Evolutionary conservation across 768 basidiomycete genomes (phyloP), one percentile per base, ranked within the genome.

Genomic region (Boletus sensibilis): DNA sequence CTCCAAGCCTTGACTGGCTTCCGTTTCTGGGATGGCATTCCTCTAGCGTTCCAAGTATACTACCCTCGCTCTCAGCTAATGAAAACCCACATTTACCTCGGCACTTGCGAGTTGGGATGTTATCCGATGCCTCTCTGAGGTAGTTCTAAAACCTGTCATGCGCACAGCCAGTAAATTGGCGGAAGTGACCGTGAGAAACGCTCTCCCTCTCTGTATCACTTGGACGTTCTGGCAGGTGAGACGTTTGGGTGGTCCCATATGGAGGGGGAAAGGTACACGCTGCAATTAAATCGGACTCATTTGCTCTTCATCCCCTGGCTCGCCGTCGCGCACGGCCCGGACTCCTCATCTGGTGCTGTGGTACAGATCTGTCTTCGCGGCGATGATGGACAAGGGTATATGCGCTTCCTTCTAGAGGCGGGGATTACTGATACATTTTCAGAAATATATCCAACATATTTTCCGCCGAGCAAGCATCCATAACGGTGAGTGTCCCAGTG

Each of bases 311-410:
- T 69, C 5, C 68, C 66, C 18, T 7, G 48, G 13, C 37, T 52
- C 44, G 34, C 21, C 4, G 42, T 21, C 20, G 35, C 38, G 48
- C 43, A 18, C 21, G 39, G 45, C 27, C 35, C 29, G 7, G 44
- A 31, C 40, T 25, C 45, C 12, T 27, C 43, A 3, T 12, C 57
- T 25, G 68, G 68, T 11, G 60, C 61, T 3, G 64, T 70, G 20
- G 68, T 68, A 9, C 68, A 69, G 23, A 55, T 69, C 27, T 58
- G 56, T 50, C 45, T 69, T 34, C 66, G 68, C 7, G 35, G 49
- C 33, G 54, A 59, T 25, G 27, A 40, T 27, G 53, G 23, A 54
- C 49, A 52, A 25, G 58, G 59, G 66, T 68, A 67, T 59, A 64
- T 61, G 59, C 57, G 56, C 56, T n/a, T 27, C 21, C 20, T 35